phyloP scores from a whole-genome alignment of 1,284 basidiomycete species.

The Ustilago bromivora region DNA sequence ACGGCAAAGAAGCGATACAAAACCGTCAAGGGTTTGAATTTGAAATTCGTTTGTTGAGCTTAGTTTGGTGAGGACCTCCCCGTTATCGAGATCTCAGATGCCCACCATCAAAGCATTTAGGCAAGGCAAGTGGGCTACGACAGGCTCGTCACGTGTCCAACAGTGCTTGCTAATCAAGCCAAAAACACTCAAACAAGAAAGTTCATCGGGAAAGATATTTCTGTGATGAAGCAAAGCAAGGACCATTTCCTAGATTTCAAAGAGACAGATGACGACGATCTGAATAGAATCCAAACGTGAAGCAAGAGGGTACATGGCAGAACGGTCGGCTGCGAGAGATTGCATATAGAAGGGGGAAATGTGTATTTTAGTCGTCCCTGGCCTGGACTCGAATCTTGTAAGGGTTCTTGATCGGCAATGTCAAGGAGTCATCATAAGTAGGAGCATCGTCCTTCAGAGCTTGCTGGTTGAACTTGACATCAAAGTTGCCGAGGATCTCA shows the following conservation, averaged over 20 bases:
- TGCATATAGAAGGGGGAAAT: not conserved
- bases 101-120: not conserved
- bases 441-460: conserved; percentile 41
- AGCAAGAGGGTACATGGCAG: not conserved
- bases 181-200: not conserved
- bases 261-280: not conserved
- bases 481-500: conserved; percentile 49
- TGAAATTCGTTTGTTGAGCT: conserved; percentile 10
- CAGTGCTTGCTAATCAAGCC: not conserved
- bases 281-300: not conserved
- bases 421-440: conserved; percentile 51
- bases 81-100: not conserved
- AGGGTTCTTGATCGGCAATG: conserved; percentile 48
- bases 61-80: not conserved
- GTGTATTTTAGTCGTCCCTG: conserved; percentile 26
- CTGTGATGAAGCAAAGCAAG: not conserved
- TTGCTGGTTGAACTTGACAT: conserved; percentile 35
- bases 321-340: not conserved
- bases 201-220: not conserved
- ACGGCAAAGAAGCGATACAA: not conserved
- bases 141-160: not conserved
- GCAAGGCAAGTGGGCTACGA: not conserved
- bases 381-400: conserved; percentile 42
- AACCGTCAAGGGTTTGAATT: conserved; percentile 3
- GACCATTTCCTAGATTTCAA: not conserved